A percentile compares a stretch with the other conserved stretches of the same genome.
These are phyloP conservation scores for Cercospora sojina DNA, from an alignment of 2,329 filamentous ascomycete genomes.

Conservation along the genomic window DNA sequence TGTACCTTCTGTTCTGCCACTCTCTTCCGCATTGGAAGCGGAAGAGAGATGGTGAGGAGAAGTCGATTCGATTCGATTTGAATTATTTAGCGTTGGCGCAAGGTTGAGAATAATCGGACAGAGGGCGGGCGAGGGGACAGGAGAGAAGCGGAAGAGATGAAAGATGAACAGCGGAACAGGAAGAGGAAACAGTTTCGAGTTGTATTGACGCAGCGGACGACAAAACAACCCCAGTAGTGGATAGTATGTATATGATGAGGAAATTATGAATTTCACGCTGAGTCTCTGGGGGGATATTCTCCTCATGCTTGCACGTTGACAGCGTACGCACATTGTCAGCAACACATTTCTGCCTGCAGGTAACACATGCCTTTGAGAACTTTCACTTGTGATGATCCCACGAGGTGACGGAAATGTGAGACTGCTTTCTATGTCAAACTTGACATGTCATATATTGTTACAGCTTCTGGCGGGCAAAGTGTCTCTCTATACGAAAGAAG, in stretches of 20 bases:
- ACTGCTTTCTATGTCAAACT: not conserved
- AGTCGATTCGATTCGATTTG: not conserved
- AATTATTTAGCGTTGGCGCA: not conserved
- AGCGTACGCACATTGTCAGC: too few relatives aligned
- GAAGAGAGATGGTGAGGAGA: not conserved
- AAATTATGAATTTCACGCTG: not conserved
- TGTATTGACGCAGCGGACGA: not conserved
- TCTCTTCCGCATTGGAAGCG: not conserved
- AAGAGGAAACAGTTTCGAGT: not conserved
- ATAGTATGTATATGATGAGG: not conserved
- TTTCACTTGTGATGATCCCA: not conserved
- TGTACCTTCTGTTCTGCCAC: not conserved
- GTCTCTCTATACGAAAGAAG: constrained; percentile 13
- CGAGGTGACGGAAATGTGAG: not conserved
- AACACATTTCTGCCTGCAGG: too few relatives aligned
- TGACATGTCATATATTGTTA: constrained; percentile 11
- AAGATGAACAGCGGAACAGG: not conserved
- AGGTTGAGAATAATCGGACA: not conserved
- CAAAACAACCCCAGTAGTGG: not conserved
- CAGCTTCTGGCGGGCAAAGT: constrained; percentile 19
- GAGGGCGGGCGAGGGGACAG: not conserved
- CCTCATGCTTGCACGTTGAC: too few relatives aligned
- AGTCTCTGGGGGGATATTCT: not conserved
- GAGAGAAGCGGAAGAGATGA: not conserved
- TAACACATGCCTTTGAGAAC: too few relatives aligned